Percentiles rank a stretch among this genome's conserved stretches.
Conservation (phyloP, 352 stramenopile species). For the Phytopythium delawarense region DNA sequence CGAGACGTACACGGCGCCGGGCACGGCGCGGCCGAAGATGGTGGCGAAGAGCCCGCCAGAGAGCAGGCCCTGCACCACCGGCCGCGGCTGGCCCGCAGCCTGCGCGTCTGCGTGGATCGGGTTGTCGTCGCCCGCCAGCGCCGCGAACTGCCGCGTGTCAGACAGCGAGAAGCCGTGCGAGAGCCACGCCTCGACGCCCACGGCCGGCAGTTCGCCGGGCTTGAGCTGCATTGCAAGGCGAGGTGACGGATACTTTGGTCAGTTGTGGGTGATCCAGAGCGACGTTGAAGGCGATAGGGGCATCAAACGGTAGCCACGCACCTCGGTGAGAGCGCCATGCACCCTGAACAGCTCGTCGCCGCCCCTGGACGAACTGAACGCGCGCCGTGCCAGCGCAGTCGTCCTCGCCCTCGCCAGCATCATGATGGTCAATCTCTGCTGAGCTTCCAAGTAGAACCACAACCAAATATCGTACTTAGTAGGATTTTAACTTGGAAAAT, state of each 20-base stretch:
- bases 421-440: neutral
- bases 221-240: constrained; percentile 29
- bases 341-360: constrained; percentile 15
- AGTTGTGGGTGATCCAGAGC: neutral
- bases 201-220: constrained; percentile 30
- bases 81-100: constrained; percentile 27
- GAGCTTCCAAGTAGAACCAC: neutral
- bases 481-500: neutral
- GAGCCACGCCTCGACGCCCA: constrained; percentile 58
- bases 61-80: constrained; percentile 79
- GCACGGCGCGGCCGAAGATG: constrained; percentile 72
- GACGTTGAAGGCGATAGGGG: neutral
- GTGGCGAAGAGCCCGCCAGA: constrained; percentile 77
- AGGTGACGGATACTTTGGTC: neutral
- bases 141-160: constrained; percentile 61
- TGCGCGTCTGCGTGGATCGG: constrained; percentile 66
- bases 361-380: constrained; percentile 11
- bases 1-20: constrained; percentile 69
- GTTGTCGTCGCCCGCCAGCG: constrained; percentile 68
- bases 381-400: neutral
- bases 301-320: neutral
- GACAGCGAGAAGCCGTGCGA: constrained; percentile 54
- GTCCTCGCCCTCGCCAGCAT: neutral
- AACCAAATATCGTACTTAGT: neutral
- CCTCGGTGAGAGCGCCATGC: constrained; percentile 32